Conservation (phyloP, 768 basidiomycete genomes). For the Ramaria sp. region DNA sequence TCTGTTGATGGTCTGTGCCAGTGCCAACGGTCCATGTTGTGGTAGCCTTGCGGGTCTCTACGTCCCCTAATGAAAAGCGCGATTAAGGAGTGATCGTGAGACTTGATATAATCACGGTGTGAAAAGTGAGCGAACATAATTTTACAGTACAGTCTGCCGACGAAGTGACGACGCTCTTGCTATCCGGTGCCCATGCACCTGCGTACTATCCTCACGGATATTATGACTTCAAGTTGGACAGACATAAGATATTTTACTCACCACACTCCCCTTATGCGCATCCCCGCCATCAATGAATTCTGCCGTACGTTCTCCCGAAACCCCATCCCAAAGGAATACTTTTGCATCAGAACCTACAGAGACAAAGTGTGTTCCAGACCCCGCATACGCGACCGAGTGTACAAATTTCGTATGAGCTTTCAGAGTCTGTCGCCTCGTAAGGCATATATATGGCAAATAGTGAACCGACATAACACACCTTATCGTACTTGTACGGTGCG, state of each 20-base stretch:
- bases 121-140: slow-evolving; percentile 47
- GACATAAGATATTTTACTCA: slow-evolving; percentile 27
- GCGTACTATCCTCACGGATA: slow-evolving; percentile 30
- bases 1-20: slow-evolving; percentile 72
- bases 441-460: not conserved
- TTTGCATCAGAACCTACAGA: slow-evolving; percentile 86
- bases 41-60: slow-evolving; percentile 52
- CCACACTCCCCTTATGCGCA: slow-evolving; percentile 66
- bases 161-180: slow-evolving; percentile 64
- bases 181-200: slow-evolving; percentile 67
- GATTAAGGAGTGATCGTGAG: not conserved
- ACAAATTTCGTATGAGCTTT: slow-evolving; percentile 87
- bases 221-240: not conserved
- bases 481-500: slow-evolving; percentile 83
- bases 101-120: not conserved
- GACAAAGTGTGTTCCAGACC: slow-evolving; percentile 72
- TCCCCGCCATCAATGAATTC: slow-evolving; percentile 44
- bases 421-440: slow-evolving; percentile 62
- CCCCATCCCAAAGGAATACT: slow-evolving; percentile 84
- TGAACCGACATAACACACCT: slow-evolving; percentile 28
- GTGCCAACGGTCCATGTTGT: slow-evolving; percentile 65
- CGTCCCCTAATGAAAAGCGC: slow-evolving; percentile 52
- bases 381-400: slow-evolving; percentile 78
- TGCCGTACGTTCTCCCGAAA: slow-evolving; percentile 65
- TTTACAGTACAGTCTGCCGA: slow-evolving; percentile 83